These are phyloP conservation scores for Kodamaea sagamina DNA, from an alignment of 805 yeast genomes.

Conservation along the genomic window DNA sequence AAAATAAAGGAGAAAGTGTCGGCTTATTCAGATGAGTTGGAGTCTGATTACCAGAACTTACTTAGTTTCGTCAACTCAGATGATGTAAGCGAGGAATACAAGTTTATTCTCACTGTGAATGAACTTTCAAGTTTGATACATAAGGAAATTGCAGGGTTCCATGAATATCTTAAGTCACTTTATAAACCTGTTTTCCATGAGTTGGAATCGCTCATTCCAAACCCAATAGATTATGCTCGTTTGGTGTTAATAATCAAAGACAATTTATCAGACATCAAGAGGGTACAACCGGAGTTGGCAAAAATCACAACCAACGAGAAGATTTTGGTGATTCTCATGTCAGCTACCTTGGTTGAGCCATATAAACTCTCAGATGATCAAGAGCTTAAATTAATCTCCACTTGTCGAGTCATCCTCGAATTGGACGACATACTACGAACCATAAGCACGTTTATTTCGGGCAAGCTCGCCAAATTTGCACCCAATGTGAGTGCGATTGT, in stretches of 20 bases:
- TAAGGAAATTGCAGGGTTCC: conserved; percentile 53
- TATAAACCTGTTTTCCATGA: conserved; percentile 73
- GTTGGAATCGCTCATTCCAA: conserved; percentile 59
- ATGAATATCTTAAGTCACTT: conserved; percentile 49
- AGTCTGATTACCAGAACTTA: conserved; percentile 33
- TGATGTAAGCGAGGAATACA: conserved; percentile 43
- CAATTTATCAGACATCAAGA: conserved; percentile 33
- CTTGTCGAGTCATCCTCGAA: conserved; percentile 50
- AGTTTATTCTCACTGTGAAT: conserved; percentile 56
- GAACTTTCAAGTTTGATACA: conserved; percentile 54
- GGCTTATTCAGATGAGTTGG: conserved; percentile 24
- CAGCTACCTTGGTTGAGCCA: conserved; percentile 45
- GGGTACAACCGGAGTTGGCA: conserved; percentile 39
- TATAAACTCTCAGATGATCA: conserved; percentile 26
- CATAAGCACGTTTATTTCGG: conserved; percentile 57
- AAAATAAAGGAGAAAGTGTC: conserved; percentile 23
- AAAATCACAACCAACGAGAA: conserved; percentile 60
- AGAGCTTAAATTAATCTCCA: conserved; percentile 38
- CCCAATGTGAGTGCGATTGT: conserved; percentile 78
- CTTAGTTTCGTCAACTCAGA: conserved; percentile 30
- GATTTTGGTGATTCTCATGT: conserved; percentile 70
- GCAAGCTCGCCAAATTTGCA: conserved; percentile 59
- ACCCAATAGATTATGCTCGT: conserved; percentile 62
- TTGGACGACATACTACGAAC: conserved; percentile 45
- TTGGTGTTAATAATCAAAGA: conserved; percentile 55